phyloP scores from a whole-genome alignment of 1,139 yeast species.

The Suhomyces chickasaworum region DNA sequence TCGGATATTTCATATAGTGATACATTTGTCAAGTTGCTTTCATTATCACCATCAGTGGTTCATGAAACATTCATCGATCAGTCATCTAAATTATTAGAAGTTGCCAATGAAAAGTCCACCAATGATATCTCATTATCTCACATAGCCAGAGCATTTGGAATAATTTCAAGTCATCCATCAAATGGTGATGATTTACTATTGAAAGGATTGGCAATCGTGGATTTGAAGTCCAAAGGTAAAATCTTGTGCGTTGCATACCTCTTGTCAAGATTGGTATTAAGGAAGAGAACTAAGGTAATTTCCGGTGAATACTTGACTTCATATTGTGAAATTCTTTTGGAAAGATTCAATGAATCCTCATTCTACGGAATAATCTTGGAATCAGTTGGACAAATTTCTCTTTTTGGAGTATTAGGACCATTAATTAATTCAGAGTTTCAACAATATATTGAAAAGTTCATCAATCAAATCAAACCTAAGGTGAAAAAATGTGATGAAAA shows the following conservation, averaged over 20 bases:
- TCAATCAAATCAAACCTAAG: conserved; percentile 38
- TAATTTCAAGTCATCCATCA: conserved; percentile 52
- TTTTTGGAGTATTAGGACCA: conserved; percentile 57
- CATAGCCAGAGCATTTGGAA: conserved; percentile 55
- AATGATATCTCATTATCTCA: conserved; percentile 39
- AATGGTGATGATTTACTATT: conserved; percentile 17
- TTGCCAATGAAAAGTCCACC: conserved; percentile 27
- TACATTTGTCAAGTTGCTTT: conserved; percentile 34
- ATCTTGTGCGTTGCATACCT: conserved; percentile 49
- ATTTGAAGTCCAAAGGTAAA: conserved; percentile 26
- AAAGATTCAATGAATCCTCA: conserved; percentile 22
- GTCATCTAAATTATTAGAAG: conserved; percentile 23
- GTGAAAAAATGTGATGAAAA: conserved; percentile 63
- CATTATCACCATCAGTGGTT: conserved; percentile 37
- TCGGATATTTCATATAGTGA: conserved; percentile 29
- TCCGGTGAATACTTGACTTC: conserved; percentile 18
- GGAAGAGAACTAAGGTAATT: conserved; percentile 34
- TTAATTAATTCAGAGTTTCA: conserved; percentile 11
- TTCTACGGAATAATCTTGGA: conserved; percentile 40
- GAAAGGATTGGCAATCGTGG: conserved; percentile 10
- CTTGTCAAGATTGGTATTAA: conserved; percentile 51
- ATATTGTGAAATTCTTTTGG: conserved; percentile 21
- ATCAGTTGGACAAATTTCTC: conserved; percentile 56
- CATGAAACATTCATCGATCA: conserved; percentile 26
- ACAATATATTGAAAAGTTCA: conserved; percentile 24